Percentiles rank a stretch among this genome's conserved stretches.
These are phyloP conservation scores for Laguncularia racemosa DNA, from an alignment of 345 rosid genomes.

Conservation along the genomic window DNA sequence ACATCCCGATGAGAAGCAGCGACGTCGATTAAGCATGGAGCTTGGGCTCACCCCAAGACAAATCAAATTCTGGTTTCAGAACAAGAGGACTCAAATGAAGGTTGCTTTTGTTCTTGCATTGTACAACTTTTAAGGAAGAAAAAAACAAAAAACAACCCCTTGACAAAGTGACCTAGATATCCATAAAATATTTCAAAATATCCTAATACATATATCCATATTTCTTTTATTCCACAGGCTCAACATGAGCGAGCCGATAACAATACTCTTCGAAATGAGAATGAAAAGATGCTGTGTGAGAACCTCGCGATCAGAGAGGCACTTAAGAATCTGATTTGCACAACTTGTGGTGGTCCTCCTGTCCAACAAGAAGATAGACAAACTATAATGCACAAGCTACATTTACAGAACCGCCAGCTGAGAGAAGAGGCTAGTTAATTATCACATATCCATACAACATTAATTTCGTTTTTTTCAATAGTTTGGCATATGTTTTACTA, in stretches of 20 bases:
- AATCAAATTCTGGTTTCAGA: constrained; percentile 84
- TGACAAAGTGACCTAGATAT: too few species aligned
- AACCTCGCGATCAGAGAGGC: constrained; percentile 45
- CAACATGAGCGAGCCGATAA: constrained; percentile 45
- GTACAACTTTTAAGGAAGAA: too few species aligned
- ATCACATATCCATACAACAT: neutral
- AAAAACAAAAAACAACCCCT: neutral
- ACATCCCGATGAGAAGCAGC: constrained; percentile 69
- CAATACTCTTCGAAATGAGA: constrained; percentile 45
- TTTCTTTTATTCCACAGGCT: constrained; percentile 25
- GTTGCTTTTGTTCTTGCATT: constrained; percentile 8
- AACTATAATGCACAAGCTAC: constrained; percentile 27
- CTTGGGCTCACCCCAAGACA: constrained; percentile 50
- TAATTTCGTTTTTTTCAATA: too few species aligned
- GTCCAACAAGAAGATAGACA: constrained; percentile 37
- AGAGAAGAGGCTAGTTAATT: constrained; percentile 38
- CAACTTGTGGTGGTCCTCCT: constrained; percentile 64
- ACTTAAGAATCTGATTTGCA: constrained; percentile 47
- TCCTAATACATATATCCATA: too few species aligned
- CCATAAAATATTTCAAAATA: too few species aligned
- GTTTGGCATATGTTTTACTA: too few species aligned
- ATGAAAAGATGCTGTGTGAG: constrained; percentile 42
- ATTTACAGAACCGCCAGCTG: constrained; percentile 33
- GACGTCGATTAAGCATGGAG: constrained; percentile 42
- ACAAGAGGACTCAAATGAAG: constrained; percentile 76